Conservation (phyloP, 2,329 filamentous ascomycete species). For the Thielaviopsis euricoi region DNA sequence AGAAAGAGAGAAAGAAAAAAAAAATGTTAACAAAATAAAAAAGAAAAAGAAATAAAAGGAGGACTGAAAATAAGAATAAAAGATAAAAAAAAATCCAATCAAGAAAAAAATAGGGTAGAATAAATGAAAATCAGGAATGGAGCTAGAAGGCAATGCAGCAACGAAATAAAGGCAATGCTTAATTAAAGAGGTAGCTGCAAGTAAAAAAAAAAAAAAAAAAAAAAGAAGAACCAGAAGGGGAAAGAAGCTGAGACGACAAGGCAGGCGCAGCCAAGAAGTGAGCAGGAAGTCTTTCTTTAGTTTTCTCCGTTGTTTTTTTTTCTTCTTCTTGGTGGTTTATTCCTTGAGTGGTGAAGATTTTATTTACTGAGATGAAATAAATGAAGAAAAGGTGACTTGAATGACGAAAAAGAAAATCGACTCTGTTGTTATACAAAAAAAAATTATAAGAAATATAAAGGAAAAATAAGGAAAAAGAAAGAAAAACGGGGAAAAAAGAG, state of each 20-base stretch:
- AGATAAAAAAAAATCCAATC: not conserved
- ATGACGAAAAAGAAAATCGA: not conserved
- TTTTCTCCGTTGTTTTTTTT: not conserved
- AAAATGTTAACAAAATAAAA: constrained; percentile 3
- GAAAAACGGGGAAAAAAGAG: not conserved
- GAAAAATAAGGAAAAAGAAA: not conserved
- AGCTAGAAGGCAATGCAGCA: not conserved
- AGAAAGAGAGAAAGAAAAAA: not conserved
- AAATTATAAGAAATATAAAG: not conserved
- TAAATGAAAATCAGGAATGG: constrained; percentile 1
- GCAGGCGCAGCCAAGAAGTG: not conserved
- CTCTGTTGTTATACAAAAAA: too few relatives aligned
- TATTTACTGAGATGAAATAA: too few relatives aligned
- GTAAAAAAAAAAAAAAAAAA: not conserved
- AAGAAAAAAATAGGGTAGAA: not conserved
- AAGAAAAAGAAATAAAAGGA: not conserved
- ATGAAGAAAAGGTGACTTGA: not conserved
- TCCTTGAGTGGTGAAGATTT: not conserved
- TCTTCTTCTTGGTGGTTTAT: not conserved
- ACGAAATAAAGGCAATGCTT: not conserved
- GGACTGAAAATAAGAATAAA: not conserved
- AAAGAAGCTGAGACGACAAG: not conserved
- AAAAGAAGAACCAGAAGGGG: not conserved
- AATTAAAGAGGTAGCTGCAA: not conserved
- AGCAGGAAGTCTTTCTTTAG: not conserved